A percentile compares a stretch with the other conserved stretches of the same genome.
Conservation (phyloP, 2,329 filamentous ascomycete genomes). For the Aspergillus sp. region DNA sequence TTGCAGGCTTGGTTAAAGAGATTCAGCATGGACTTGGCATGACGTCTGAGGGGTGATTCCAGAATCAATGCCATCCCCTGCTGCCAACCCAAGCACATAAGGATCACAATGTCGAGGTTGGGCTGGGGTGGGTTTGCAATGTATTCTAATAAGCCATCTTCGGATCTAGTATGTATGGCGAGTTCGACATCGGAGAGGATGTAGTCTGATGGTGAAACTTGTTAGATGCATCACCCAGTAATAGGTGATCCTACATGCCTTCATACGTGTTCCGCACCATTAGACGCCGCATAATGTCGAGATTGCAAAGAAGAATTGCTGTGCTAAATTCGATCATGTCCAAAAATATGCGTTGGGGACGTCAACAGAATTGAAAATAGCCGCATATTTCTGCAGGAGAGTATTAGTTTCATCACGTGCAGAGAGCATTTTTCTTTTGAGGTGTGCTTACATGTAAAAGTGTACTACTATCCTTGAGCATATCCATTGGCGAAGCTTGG, state of each 20-base stretch:
- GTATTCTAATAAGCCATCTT: neutral
- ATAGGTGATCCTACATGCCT: neutral
- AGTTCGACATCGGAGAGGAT: neutral
- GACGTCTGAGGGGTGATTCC: neutral
- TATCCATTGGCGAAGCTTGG: neutral
- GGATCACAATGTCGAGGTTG: neutral
- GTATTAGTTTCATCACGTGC: neutral
- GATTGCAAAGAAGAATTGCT: neutral
- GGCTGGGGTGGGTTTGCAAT: neutral
- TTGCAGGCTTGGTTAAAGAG: neutral
- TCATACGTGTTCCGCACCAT: neutral
- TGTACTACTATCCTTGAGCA: conserved; percentile 1
- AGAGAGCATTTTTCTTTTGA: too few species aligned
- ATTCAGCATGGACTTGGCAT: neutral
- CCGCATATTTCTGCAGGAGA: neutral
- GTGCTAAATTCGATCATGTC: neutral
- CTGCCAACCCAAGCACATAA: neutral
- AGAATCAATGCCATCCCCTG: neutral
- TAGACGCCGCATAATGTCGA: neutral
- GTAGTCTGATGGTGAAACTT: neutral
- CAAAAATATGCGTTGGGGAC: neutral
- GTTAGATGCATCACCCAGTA: neutral
- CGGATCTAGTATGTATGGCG: neutral
- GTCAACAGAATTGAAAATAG: neutral
- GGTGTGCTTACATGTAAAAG: conserved; percentile 2